Evolutionary conservation across 2,329 filamentous ascomycete genomes (phyloP), one percentile per base, ranked within the genome.

Genomic region (Zymoseptoria ardabiliae): DNA sequence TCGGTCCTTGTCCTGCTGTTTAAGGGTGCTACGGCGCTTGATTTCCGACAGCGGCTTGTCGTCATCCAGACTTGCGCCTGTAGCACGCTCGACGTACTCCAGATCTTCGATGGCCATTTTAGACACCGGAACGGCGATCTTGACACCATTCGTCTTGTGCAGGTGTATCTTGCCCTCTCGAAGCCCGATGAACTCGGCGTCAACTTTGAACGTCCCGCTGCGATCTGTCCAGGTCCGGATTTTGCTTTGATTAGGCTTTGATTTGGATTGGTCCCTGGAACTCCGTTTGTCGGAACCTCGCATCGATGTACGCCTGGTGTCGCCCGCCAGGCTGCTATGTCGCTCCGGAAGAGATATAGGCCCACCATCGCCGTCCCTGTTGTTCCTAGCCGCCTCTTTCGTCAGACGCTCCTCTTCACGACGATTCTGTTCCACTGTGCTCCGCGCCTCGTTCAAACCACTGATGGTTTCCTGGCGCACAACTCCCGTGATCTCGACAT

Each of bases 31-130:
- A 65, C 76, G 78, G 56, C 81, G 78, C 69, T 83, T 83, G 69
- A 97, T 88, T 67, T 94, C 91, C 5, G 91, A 92, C 53, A 97
- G 78, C 11, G 93, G 93, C 75, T 96, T 97, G 69, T 97, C 91
- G 69, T 97, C 93, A 64, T 90, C 87, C 54, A 97, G 78, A 11
- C 92, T 96, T 54, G 91, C 83, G 41, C 92, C 91, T n/a, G 92
- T 94, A 17, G 85, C 80, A 61, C 83, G 85, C 75, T 99, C 94
- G 58, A 99, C 93, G 69, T 95, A 97, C 75, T 97, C 93, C 48
- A 99, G 81, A 75, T 99, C 94, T 70, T 93, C 89, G 50, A 91
- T 82, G 0, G 93, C 95, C 94, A 99, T 99, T 74, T 99, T 99
- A 48, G 85, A 81, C 25, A 97, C 85, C 2, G 94, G 94, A 3